A percentile compares a stretch with the other conserved stretches of the same genome.
Conservation (phyloP, 805 yeast species). For the Priceomyces haplophilus region DNA sequence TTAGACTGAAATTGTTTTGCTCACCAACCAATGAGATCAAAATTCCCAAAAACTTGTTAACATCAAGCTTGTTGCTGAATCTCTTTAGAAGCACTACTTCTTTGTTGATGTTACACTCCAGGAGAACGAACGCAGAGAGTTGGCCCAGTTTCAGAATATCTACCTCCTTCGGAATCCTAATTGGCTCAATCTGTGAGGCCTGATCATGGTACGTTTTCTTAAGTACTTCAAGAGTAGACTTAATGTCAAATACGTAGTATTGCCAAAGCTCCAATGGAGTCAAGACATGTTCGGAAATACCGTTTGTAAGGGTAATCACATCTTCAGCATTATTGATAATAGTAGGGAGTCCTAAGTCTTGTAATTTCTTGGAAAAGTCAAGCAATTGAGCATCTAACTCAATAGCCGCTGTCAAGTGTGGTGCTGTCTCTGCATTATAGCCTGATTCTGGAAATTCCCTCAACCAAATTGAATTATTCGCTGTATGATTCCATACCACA, state of each 20-base stretch:
- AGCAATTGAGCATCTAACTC: constrained; percentile 72
- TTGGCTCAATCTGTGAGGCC: constrained; percentile 17
- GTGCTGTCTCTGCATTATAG: constrained; percentile 81
- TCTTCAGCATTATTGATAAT: constrained; percentile 51
- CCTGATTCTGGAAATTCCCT: constrained; percentile 87
- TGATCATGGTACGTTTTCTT: constrained; percentile 33
- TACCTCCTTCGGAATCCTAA: constrained; percentile 44
- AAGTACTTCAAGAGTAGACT: constrained; percentile 36
- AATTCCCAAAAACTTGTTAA: constrained; percentile 49
- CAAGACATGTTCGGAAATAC: constrained; percentile 65
- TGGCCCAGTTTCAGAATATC: constrained; percentile 35
- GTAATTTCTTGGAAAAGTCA: constrained; percentile 60
- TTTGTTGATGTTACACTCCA: constrained; percentile 37
- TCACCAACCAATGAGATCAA: constrained; percentile 28
- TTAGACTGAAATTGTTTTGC: constrained; percentile 22
- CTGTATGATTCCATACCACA: constrained; percentile 93
- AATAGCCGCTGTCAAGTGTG: constrained; percentile 80
- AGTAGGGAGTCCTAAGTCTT: constrained; percentile 59
- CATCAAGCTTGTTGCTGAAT: constrained; percentile 52
- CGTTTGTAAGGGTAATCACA: constrained; percentile 59
- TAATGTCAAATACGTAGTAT: constrained; percentile 70
- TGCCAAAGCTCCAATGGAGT: constrained; percentile 78
- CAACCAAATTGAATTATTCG: constrained; percentile 85
- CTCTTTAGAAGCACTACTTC: constrained; percentile 49
- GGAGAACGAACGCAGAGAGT: constrained; percentile 49